Conservation (phyloP, 176 grass and related monocot genomes). For the Rhipidocladum racemiflorum region DNA sequence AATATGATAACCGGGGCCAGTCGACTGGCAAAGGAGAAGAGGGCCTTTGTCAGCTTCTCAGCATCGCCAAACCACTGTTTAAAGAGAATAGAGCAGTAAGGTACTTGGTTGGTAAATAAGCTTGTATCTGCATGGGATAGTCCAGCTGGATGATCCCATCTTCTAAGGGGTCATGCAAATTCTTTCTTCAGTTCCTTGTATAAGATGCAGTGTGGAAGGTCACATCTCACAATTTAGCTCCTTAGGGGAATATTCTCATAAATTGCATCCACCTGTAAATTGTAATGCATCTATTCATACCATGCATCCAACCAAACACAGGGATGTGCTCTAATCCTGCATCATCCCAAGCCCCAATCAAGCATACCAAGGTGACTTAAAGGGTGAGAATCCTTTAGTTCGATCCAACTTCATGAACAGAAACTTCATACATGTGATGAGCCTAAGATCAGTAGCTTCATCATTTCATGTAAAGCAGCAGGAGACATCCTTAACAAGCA, state of each 20-base stretch:
- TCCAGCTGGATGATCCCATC: not conserved
- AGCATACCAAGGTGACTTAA: not conserved
- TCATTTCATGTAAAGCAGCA: conserved; percentile 9
- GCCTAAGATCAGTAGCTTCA: conserved; percentile 8
- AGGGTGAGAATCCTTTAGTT: not conserved
- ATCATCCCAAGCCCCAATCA: conserved; percentile 7
- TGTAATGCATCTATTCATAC: conserved; percentile 2
- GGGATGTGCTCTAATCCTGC: not conserved
- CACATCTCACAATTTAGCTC: not conserved
- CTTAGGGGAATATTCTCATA: not conserved
- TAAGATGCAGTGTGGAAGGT: not conserved
- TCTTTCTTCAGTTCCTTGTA: not conserved
- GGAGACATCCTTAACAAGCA: not conserved
- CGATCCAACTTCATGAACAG: not conserved
- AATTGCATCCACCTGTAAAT: conserved; percentile 14
- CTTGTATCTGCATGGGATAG: not conserved
- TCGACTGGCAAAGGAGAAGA: conserved; percentile 89
- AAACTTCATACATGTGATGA: conserved; percentile 15
- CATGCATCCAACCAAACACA: conserved; percentile 17
- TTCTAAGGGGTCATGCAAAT: not conserved
- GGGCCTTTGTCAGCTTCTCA: conserved; percentile 95
- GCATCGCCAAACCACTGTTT: conserved; percentile 98
- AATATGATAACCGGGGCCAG: conserved; percentile 94
- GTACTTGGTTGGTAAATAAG: conserved; percentile 29
- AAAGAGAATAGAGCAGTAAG: conserved; percentile 31